phyloP scores from a whole-genome alignment of 495 filamentous ascomycete genomes.

The Penicillium waksmanii region DNA sequence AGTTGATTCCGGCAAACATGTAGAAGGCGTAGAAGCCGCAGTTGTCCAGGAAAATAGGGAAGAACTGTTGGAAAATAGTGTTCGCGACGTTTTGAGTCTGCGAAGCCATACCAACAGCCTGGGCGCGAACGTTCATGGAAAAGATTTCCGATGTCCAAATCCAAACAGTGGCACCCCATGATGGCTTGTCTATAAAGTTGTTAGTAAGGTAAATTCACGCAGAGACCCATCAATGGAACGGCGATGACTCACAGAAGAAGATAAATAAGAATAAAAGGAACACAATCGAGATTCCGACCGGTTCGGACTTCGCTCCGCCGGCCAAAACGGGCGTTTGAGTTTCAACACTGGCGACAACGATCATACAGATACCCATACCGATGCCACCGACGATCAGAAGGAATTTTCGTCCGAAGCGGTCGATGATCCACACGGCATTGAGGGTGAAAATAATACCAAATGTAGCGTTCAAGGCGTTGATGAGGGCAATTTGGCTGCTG shows the following conservation, averaged over 20 bases:
- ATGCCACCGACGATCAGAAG: constrained; percentile 69
- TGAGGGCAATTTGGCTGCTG: constrained; percentile 59
- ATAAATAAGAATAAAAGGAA: constrained; percentile 67
- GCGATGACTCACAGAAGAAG: constrained; percentile 58
- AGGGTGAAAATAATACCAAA: constrained; percentile 68
- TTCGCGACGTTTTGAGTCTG: constrained; percentile 70
- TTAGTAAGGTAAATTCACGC: constrained; percentile 16
- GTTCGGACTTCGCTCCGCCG: constrained; percentile 51
- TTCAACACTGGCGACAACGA: constrained; percentile 66
- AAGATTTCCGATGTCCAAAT: constrained; percentile 70
- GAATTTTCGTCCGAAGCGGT: constrained; percentile 69
- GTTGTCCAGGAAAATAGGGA: constrained; percentile 65
- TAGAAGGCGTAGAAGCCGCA: constrained; percentile 58
- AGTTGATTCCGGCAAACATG: constrained; percentile 57
- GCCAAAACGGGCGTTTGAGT: constrained; percentile 57
- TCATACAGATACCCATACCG: constrained; percentile 72
- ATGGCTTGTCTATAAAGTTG: constrained; percentile 56
- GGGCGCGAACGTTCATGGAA: constrained; percentile 67
- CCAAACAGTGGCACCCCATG: constrained; percentile 69
- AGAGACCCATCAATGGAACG: background rate
- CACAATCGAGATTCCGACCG: constrained; percentile 66
- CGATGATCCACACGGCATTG: constrained; percentile 70
- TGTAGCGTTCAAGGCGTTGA: constrained; percentile 73
- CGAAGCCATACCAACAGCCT: constrained; percentile 69
- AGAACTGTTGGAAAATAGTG: constrained; percentile 67